Conservation (phyloP, 108 stramenopile genomes). For the Parmales sp. region DNA sequence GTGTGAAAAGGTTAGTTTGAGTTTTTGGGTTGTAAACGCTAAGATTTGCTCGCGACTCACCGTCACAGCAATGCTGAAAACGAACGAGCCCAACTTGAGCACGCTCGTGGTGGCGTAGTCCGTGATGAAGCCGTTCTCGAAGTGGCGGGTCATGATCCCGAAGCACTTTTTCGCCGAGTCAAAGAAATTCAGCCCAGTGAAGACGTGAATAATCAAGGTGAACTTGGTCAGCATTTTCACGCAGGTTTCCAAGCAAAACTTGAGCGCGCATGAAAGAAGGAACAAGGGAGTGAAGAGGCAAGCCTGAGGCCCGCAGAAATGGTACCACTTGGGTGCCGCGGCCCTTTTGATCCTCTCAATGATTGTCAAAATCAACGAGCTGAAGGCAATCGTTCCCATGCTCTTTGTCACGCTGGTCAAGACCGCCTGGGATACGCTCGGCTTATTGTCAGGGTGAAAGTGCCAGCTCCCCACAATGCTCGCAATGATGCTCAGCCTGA, state of each 20-base stretch:
- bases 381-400: constrained; percentile 12
- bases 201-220: constrained; percentile 13
- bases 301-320: background rate
- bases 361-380: constrained; percentile 9
- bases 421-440: background rate
- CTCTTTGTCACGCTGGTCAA: background rate
- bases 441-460: constrained; percentile 11
- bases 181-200: constrained; percentile 7
- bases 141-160: constrained; percentile 9
- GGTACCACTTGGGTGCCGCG: background rate
- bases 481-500: constrained; percentile 11
- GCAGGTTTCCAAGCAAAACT: background rate
- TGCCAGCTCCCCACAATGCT: constrained; percentile 15
- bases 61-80: constrained; percentile 8
- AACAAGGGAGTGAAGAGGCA: background rate
- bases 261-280: background rate
- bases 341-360: constrained; percentile 11
- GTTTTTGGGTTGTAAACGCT: no score
- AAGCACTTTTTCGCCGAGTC: background rate
- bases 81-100: constrained; percentile 11
- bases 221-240: constrained; percentile 16
- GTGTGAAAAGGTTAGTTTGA: no score
- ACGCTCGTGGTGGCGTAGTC: constrained; percentile 15
- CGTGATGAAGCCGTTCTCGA: constrained; percentile 17
- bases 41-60: no score